Conservation (phyloP, 2,329 filamentous ascomycete species). For the Ramularia endophylla region DNA sequence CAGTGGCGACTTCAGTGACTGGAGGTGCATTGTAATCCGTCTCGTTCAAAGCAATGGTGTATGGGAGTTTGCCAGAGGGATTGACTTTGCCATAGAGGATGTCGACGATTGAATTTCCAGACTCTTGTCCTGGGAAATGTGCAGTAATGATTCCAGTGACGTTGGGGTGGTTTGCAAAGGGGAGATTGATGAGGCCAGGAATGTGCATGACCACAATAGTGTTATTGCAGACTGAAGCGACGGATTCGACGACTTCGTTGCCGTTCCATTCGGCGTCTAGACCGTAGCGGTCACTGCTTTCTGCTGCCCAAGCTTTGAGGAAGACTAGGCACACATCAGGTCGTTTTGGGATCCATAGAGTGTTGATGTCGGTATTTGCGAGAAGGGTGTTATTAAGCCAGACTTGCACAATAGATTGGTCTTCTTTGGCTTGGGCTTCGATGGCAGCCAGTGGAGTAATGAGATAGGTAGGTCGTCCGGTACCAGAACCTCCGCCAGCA, state of each 20-base stretch:
- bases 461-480: conserved; percentile 30
- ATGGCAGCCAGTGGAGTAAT: conserved; percentile 35
- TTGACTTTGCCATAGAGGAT: conserved; percentile 23
- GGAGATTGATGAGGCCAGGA: conserved; percentile 35
- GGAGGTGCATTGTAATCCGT: conserved; percentile 26
- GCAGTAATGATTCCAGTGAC: conserved; percentile 25
- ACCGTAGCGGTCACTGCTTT: conserved; percentile 35
- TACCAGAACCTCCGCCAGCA: conserved; percentile 33
- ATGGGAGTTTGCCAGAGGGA: conserved; percentile 25
- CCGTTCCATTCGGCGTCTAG: conserved; percentile 36
- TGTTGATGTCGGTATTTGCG: conserved; percentile 30
- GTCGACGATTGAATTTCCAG: conserved; percentile 19
- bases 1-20: conserved; percentile 24
- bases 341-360: conserved; percentile 50
- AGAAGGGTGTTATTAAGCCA: conserved; percentile 33
- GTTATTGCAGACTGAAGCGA: conserved; percentile 44
- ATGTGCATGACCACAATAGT: conserved; percentile 45
- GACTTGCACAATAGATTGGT: conserved; percentile 30
- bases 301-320: conserved; percentile 46
- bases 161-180: conserved; percentile 30
- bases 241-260: conserved; percentile 35
- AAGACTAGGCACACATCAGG: conserved; percentile 49
- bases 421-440: conserved; percentile 16
- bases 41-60: conserved; percentile 24
- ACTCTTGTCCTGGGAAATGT: conserved; percentile 25